Conservation (phyloP, 768 basidiomycete species). For the Naganishia antarctica region DNA sequence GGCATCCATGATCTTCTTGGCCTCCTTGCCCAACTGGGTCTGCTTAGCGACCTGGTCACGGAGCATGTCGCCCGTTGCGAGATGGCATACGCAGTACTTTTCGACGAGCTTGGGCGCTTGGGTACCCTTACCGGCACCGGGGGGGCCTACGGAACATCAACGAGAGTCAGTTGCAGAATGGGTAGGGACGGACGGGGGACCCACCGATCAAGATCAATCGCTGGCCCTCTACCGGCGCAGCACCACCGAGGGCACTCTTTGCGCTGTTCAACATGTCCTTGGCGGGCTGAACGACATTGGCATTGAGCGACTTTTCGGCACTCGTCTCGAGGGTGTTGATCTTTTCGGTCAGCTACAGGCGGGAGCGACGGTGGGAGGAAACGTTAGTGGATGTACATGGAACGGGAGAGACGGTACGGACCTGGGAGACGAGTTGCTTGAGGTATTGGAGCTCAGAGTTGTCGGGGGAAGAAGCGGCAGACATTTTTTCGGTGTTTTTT, state of each 20-base stretch:
- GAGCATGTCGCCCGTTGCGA: slow-evolving; percentile 98
- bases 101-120: slow-evolving; percentile 91
- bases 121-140: slow-evolving; percentile 97
- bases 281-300: slow-evolving; percentile 36
- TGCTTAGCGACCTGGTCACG: slow-evolving; percentile 84
- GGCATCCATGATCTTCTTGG: slow-evolving; percentile 96
- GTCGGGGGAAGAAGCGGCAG: slow-evolving; percentile 19
- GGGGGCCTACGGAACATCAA: slow-evolving; percentile 56
- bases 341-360: slow-evolving; percentile 73
- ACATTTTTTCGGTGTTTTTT: slow-evolving; percentile 1
- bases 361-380: neutral
- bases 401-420: slow-evolving; percentile 26
- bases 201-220: slow-evolving; percentile 82
- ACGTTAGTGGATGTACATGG: neutral
- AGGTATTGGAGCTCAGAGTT: slow-evolving; percentile 78
- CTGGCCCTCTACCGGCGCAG: slow-evolving; percentile 46
- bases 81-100: slow-evolving; percentile 92
- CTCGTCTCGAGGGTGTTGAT: slow-evolving; percentile 71
- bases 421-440: slow-evolving; percentile 80
- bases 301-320: slow-evolving; percentile 40
- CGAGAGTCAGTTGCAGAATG: neutral
- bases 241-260: slow-evolving; percentile 53
- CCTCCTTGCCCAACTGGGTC: slow-evolving; percentile 79
- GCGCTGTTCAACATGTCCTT: slow-evolving; percentile 39
- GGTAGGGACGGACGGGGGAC: neutral